These are phyloP conservation scores for Cladophialophora exuberans DNA, from an alignment of 2,329 filamentous ascomycete genomes.

Conservation along the genomic window DNA sequence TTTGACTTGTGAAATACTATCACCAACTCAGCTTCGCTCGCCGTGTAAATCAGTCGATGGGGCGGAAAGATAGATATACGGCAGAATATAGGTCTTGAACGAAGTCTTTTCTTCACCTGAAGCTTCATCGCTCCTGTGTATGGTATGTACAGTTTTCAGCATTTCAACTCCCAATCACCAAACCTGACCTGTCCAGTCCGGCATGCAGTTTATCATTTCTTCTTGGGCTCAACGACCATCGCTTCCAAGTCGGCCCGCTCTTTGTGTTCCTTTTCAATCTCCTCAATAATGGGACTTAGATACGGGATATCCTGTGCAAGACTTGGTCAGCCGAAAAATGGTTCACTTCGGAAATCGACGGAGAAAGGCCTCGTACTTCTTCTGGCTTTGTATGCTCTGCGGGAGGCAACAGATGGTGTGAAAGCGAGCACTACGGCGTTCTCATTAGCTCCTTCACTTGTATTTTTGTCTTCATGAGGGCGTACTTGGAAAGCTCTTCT, in stretches of 20 bases:
- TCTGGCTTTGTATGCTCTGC: slow-evolving; percentile 69
- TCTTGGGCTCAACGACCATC: slow-evolving; percentile 54
- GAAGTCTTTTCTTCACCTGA: neutral
- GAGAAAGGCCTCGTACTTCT: slow-evolving; percentile 56
- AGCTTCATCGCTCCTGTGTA: slow-evolving; percentile 1
- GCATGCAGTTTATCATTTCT: slow-evolving; percentile 7
- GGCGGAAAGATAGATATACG: too few species aligned
- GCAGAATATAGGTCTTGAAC: too few species aligned
- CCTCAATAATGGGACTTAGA: slow-evolving; percentile 67
- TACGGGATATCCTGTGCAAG: slow-evolving; percentile 66
- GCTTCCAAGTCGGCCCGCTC: slow-evolving; percentile 71
- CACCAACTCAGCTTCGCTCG: too few species aligned
- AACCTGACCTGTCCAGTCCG: neutral
- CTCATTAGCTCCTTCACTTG: neutral
- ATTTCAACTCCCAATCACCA: slow-evolving; percentile 2
- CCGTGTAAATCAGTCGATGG: too few species aligned
- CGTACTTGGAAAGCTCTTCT: slow-evolving; percentile 88
- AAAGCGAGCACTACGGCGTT: slow-evolving; percentile 61
- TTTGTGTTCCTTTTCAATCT: slow-evolving; percentile 68
- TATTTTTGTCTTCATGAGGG: neutral
- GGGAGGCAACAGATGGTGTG: slow-evolving; percentile 67
- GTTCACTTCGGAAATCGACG: slow-evolving; percentile 10
- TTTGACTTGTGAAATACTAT: too few species aligned
- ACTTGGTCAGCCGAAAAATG: slow-evolving; percentile 29
- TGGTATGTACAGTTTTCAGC: slow-evolving; percentile 22